phyloP scores from a whole-genome alignment of 495 filamentous ascomycete genomes.

The Aspergillus cristatus region DNA sequence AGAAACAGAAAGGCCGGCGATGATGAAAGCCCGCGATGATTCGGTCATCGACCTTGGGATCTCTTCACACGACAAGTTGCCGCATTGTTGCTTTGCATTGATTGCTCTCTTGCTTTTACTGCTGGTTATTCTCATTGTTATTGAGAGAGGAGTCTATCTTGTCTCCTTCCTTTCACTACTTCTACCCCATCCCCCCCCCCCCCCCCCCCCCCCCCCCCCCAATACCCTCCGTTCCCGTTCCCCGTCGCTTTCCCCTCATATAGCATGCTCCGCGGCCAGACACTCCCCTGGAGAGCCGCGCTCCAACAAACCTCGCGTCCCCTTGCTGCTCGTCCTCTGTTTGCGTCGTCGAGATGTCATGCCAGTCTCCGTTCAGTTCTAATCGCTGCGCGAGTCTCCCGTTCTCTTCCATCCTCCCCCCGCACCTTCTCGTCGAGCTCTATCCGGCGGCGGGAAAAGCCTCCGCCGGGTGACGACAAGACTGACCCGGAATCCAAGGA shows the following conservation, averaged over 20 bases:
- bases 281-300: conserved; percentile 47
- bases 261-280: conserved; percentile 48
- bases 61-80: conserved; percentile 12
- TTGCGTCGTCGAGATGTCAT: conserved; percentile 30
- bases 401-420: conserved; percentile 21
- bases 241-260: conserved; percentile 3
- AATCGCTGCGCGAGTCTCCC: conserved; percentile 19
- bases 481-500: conserved; percentile 26
- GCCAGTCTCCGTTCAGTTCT: conserved; percentile 24
- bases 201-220: neutral
- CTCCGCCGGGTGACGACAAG: conserved; percentile 28
- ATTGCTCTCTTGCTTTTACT: too few species aligned
- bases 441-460: conserved; percentile 33
- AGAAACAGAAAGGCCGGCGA: conserved; percentile 15
- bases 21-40: conserved; percentile 30
- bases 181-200: neutral
- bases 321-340: conserved; percentile 23
- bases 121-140: too few species aligned
- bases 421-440: conserved; percentile 37
- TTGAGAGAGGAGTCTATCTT: too few species aligned
- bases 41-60: conserved; percentile 22
- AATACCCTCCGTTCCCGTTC: conserved; percentile 3
- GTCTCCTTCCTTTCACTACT: neutral
- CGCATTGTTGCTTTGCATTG: too few species aligned
- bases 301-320: conserved; percentile 38